A percentile compares a stretch with the other conserved stretches of the same genome.
phyloP scores from a whole-genome alignment of 2,329 filamentous ascomycete species.

The Lecanicillium sp. region DNA sequence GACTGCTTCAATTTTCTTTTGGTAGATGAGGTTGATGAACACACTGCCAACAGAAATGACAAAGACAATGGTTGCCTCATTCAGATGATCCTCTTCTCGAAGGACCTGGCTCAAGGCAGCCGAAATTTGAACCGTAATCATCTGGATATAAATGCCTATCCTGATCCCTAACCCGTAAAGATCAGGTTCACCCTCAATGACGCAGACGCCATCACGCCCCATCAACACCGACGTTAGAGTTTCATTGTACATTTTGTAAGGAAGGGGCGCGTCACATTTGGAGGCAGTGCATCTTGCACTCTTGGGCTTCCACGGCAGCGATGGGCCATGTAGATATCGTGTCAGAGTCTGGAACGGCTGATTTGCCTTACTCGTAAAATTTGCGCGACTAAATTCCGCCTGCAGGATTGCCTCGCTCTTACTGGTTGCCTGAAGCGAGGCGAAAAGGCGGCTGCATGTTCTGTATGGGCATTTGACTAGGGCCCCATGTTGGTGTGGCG shows the following conservation, averaged over 20 bases:
- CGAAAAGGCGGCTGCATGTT: no score
- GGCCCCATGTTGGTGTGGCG: no score
- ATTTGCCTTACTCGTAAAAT: no score
- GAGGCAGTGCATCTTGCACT: no score
- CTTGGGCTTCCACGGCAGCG: no score
- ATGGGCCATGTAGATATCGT: no score
- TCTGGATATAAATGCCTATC: slow-evolving; percentile 19
- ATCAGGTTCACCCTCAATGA: slow-evolving; percentile 15
- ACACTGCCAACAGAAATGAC: slow-evolving; percentile 14
- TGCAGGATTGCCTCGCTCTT: no score
- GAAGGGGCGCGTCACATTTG: no score
- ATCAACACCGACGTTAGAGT: neutral
- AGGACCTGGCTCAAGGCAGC: slow-evolving; percentile 12
- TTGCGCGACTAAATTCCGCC: no score
- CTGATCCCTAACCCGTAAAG: slow-evolving; percentile 20
- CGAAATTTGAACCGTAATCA: slow-evolving; percentile 17
- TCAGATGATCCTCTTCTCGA: slow-evolving; percentile 13
- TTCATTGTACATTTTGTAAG: slow-evolving; percentile 3
- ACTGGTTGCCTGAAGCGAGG: no score
- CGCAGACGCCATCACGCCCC: slow-evolving; percentile 8
- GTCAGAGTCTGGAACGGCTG: no score
- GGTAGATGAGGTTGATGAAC: slow-evolving; percentile 10
- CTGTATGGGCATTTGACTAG: no score
- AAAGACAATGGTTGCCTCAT: slow-evolving; percentile 16
- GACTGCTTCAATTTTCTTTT: slow-evolving; percentile 11